A percentile compares a stretch with the other conserved stretches of the same genome.
Evolutionary conservation across 2,329 filamentous ascomycete species (phyloP).

Genomic region (Sarocladium strictum): DNA sequence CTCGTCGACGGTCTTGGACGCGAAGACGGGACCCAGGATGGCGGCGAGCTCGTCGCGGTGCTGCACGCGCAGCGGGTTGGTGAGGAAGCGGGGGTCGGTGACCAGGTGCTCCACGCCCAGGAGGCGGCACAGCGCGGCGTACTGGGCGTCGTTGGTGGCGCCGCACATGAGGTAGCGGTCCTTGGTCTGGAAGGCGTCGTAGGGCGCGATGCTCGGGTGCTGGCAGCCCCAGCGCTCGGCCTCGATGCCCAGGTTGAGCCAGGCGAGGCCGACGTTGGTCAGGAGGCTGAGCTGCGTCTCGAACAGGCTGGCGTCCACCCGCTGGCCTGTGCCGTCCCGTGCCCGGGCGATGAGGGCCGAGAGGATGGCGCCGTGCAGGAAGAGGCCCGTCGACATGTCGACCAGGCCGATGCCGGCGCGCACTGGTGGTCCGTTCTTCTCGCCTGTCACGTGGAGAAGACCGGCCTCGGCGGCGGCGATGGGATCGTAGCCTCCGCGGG

Average conservation of each 20-base stretch:
- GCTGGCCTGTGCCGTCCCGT: constrained; percentile 32
- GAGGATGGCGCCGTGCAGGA: constrained; percentile 37
- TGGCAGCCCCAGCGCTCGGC: constrained; percentile 36
- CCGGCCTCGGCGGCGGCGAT: constrained; percentile 38
- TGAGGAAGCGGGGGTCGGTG: constrained; percentile 22
- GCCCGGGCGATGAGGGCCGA: constrained; percentile 32
- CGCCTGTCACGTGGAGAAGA: constrained; percentile 36
- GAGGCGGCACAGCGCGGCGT: constrained; percentile 20
- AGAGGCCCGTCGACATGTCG: constrained; percentile 35
- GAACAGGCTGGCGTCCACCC: constrained; percentile 37
- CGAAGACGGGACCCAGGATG: constrained; percentile 28
- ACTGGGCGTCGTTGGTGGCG: constrained; percentile 30
- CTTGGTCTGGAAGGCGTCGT: constrained; percentile 35
- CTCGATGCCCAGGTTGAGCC: constrained; percentile 32
- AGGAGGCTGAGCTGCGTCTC: constrained; percentile 36
- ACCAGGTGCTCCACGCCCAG: constrained; percentile 19
- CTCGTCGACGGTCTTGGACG: constrained; percentile 29
- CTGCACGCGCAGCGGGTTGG: constrained; percentile 26
- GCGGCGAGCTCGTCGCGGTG: constrained; percentile 29
- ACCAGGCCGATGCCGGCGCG: constrained; percentile 35
- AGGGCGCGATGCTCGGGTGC: constrained; percentile 41
- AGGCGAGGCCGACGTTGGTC: constrained; percentile 33
- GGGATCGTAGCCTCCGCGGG: constrained; percentile 37
- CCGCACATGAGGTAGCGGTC: constrained; percentile 25
- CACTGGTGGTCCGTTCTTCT: constrained; percentile 31